Evolutionary conservation across 2,329 filamentous ascomycete genomes (phyloP).

Genomic region (Ophiostoma novo-ulmi): DNA sequence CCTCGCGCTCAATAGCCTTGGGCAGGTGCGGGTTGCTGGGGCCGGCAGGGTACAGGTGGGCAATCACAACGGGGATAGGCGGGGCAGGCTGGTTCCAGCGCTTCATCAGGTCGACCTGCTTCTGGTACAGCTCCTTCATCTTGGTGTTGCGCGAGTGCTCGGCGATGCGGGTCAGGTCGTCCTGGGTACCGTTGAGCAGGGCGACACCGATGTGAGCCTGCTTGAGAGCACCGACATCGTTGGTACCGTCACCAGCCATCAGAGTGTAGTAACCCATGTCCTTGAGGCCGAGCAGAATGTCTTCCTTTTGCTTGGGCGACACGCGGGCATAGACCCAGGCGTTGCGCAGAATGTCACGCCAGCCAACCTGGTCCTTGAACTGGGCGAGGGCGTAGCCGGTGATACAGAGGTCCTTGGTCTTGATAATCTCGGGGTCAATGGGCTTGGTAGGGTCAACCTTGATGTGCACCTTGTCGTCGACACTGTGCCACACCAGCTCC

Average conservation of each 20-base stretch:
- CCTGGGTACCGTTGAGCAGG: conserved; percentile 86
- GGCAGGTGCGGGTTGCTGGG: conserved; percentile 89
- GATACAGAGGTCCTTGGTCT: conserved; percentile 85
- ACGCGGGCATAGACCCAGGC: conserved; percentile 98
- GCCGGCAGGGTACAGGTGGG: conserved; percentile 88
- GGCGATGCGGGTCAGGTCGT: conserved; percentile 85
- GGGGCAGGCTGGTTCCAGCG: conserved; percentile 90
- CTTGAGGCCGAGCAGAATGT: conserved; percentile 93
- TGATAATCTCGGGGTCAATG: conserved; percentile 74
- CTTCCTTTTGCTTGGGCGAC: conserved; percentile 97
- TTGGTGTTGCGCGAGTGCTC: conserved; percentile 91
- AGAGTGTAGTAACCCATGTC: conserved; percentile 96
- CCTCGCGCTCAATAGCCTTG: conserved; percentile 84
- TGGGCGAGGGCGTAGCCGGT: conserved; percentile 91
- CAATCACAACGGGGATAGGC: conserved; percentile 87
- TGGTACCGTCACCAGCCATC: conserved; percentile 98
- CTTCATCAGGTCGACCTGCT: conserved; percentile 85
- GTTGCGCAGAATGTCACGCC: conserved; percentile 73
- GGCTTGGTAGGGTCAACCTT: conserved; percentile 77
- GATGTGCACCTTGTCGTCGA: conserved; percentile 83
- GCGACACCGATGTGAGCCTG: conserved; percentile 97
- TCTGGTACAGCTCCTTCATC: conserved; percentile 99
- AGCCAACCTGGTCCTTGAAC: conserved; percentile 74
- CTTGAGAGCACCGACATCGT: conserved; percentile 95
- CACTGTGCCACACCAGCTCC: conserved; percentile 86